Evolutionary conservation across 352 stramenopile genomes (phyloP).

Genomic region (Phytopythium mirpurense): DNA sequence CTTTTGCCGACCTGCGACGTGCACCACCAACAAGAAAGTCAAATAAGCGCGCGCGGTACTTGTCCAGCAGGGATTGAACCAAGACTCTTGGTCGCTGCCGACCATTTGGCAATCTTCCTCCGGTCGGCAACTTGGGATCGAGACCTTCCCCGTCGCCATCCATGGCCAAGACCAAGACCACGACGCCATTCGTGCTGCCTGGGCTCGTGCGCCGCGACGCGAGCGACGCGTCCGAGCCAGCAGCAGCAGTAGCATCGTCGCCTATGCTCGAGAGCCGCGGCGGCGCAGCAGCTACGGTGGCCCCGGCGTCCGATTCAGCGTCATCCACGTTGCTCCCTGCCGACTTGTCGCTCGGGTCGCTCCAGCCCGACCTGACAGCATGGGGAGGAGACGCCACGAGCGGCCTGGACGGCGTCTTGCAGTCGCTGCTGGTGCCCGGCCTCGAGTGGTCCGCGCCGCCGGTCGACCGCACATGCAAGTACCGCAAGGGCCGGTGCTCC

Average conservation of each 20-base stretch:
- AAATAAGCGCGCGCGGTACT: background rate
- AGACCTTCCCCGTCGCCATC: no score
- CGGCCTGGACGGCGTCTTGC: background rate
- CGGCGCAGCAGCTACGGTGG: background rate
- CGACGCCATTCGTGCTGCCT: background rate
- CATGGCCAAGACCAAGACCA: background rate
- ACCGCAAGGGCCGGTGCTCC: slow-evolving; percentile 44
- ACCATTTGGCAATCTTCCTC: background rate
- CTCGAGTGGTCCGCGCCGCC: background rate
- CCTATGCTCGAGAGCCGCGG: background rate
- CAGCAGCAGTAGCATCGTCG: background rate
- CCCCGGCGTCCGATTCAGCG: background rate
- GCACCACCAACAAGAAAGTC: background rate
- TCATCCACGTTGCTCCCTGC: background rate
- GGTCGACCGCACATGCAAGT: slow-evolving; percentile 10
- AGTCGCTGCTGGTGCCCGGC: slow-evolving; percentile 1
- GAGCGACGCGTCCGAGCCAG: background rate
- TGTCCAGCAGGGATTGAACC: no score
- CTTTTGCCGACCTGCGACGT: no score
- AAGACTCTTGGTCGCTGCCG: background rate
- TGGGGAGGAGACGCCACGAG: background rate
- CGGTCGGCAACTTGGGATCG: background rate
- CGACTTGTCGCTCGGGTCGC: background rate
- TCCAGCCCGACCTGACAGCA: background rate
- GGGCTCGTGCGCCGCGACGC: background rate